A percentile compares a stretch with the other conserved stretches of the same genome.
phyloP scores from a whole-genome alignment of 2,329 filamentous ascomycete species.

The Fusarium sp. region DNA sequence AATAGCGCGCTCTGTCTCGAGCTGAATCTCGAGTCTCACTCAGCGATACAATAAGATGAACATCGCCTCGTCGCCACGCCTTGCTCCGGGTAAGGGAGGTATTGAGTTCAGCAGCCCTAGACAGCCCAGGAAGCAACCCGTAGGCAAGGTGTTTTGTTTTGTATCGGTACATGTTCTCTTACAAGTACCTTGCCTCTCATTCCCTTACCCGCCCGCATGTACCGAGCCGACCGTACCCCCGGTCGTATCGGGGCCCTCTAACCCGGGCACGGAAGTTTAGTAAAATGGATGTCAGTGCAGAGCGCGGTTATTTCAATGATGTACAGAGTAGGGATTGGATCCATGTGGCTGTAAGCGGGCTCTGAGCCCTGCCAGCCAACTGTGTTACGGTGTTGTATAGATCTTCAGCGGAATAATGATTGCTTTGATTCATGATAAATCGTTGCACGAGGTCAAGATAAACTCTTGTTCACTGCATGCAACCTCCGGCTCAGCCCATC shows the following conservation, averaged over 20 bases:
- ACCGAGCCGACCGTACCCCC: constrained; percentile 15
- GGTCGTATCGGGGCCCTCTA: constrained; percentile 20
- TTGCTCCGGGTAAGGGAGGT: constrained; percentile 30
- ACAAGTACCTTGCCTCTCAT: neutral
- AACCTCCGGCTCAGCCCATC: constrained; percentile 16
- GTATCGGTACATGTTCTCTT: neutral
- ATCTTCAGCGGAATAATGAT: neutral
- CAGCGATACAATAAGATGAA: constrained; percentile 4
- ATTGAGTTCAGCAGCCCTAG: constrained; percentile 3
- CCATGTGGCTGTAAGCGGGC: neutral
- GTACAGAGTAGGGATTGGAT: neutral
- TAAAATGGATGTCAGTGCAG: constrained; percentile 11
- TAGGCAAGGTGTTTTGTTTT: neutral
- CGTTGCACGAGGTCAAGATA: constrained; percentile 4
- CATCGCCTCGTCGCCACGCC: neutral
- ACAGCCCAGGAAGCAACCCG: neutral
- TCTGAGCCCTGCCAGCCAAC: neutral
- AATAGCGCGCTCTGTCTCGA: neutral
- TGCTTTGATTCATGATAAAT: neutral
- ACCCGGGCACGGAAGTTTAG: constrained; percentile 13
- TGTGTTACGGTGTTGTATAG: neutral
- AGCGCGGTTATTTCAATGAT: constrained; percentile 8
- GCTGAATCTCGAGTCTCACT: neutral
- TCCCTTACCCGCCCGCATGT: constrained; percentile 8
- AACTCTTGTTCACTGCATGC: constrained; percentile 15